phyloP scores from a whole-genome alignment of 768 basidiomycete genomes.

The Suillus discolor region DNA sequence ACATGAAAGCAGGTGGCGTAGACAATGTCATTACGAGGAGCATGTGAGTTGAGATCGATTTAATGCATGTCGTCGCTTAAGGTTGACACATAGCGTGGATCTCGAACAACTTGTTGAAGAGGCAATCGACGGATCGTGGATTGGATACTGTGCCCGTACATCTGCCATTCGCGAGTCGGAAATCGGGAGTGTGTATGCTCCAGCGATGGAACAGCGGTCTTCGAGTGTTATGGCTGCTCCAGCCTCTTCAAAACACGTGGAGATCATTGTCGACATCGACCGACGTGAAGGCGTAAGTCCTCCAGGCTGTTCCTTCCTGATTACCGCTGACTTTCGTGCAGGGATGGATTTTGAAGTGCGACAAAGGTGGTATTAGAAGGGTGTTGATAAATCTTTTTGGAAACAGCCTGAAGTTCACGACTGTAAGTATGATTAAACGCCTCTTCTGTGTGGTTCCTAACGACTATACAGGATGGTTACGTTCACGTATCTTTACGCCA shows the following conservation, averaged over 20 bases:
- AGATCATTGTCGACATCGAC: conserved; percentile 88
- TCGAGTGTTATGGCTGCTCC: conserved; percentile 41
- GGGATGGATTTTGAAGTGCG: conserved; percentile 88
- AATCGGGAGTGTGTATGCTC: conserved; percentile 92
- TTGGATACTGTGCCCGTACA: conserved; percentile 84
- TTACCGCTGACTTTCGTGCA: conserved; percentile 30
- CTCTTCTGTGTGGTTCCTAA: not conserved
- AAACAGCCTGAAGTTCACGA: conserved; percentile 92
- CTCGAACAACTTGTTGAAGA: conserved; percentile 84
- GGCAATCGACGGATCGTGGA: conserved; percentile 92
- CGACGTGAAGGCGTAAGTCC: conserved; percentile 61
- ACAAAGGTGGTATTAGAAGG: conserved; percentile 90
- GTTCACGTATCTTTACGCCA: conserved; percentile 85
- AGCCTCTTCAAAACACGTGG: conserved; percentile 54
- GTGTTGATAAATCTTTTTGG: conserved; percentile 95
- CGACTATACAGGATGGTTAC: conserved; percentile 66
- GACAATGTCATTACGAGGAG: conserved; percentile 74
- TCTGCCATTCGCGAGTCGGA: conserved; percentile 67
- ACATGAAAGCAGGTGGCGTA: conserved; percentile 74
- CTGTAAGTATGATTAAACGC: conserved; percentile 43
- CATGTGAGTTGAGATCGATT: conserved; percentile 46
- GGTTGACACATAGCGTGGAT: conserved; percentile 54
- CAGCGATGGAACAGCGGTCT: conserved; percentile 51
- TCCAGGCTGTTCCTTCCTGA: not conserved
- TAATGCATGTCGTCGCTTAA: not conserved